A percentile compares a stretch with the other conserved stretches of the same genome.
phyloP scores from a whole-genome alignment of 2,329 filamentous ascomycete species.

The Sporothrix pseudoabietina region DNA sequence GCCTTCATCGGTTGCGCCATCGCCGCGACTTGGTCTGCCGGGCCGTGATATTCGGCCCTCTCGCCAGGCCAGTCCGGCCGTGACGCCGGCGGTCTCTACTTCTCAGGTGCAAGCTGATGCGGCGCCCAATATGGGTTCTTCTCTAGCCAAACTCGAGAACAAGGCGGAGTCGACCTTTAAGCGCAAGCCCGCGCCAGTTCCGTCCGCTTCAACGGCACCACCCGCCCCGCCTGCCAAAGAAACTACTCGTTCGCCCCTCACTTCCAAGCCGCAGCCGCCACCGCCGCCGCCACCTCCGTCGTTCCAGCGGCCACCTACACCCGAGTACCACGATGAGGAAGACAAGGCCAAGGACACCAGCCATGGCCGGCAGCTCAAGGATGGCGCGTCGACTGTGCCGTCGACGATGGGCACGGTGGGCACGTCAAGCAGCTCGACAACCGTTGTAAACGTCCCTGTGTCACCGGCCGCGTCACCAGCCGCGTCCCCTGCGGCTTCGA shows the following conservation, averaged over 20 bases:
- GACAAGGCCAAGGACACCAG: constrained; percentile 38
- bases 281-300: constrained; percentile 27
- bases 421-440: constrained; percentile 25
- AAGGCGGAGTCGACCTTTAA: constrained; percentile 34
- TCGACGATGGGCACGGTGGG: background rate
- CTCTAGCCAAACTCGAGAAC: constrained; percentile 37
- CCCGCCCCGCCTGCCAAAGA: constrained; percentile 30
- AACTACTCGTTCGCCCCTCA: background rate
- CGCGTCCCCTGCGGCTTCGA: constrained; percentile 34
- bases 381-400: background rate
- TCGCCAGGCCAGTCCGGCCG: constrained; percentile 24
- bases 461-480: constrained; percentile 51
- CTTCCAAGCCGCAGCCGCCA: constrained; percentile 16
- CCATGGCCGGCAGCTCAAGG: background rate
- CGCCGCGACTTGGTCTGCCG: constrained; percentile 34
- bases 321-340: constrained; percentile 52
- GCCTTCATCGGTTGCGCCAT: background rate
- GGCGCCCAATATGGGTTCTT: constrained; percentile 38
- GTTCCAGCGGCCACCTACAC: constrained; percentile 49
- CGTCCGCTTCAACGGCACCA: background rate
- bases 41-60: constrained; percentile 41
- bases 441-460: constrained; percentile 45
- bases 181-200: constrained; percentile 22
- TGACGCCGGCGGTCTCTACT: background rate
- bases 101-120: background rate